phyloP scores from a whole-genome alignment of 139 green algal genomes.

The Chlorella sorokiniana region DNA sequence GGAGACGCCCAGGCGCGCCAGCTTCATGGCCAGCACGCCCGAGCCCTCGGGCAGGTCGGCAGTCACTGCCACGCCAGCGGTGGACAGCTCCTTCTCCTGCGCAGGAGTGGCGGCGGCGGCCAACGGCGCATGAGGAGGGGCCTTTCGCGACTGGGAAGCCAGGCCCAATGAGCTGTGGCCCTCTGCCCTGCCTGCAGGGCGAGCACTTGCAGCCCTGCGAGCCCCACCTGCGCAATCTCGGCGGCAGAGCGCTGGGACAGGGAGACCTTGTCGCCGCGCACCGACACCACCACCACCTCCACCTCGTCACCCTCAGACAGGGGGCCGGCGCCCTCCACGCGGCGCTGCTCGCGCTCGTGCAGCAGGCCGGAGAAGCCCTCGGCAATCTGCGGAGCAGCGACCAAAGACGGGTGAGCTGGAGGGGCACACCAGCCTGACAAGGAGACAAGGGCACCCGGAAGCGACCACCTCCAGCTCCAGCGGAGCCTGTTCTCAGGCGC shows the following conservation, averaged over 20 bases:
- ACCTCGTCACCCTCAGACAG: conserved; percentile 59
- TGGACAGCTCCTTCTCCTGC: conserved; percentile 15
- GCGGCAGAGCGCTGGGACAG: conserved; percentile 51
- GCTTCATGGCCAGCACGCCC: neutral
- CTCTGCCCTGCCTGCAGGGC: no score
- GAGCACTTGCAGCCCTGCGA: neutral
- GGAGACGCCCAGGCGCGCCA: conserved; percentile 41
- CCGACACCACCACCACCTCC: conserved; percentile 49
- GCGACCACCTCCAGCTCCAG: neutral
- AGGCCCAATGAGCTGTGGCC: no score
- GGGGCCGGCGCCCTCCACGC: conserved; percentile 38
- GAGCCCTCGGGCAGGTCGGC: conserved; percentile 29
- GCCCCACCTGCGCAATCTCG: conserved; percentile 38
- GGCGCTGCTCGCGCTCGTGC: conserved; percentile 65
- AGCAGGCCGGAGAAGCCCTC: conserved; percentile 74
- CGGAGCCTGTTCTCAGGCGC: no score
- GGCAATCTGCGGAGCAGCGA: neutral
- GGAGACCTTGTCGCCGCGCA: conserved; percentile 57
- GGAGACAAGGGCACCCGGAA: no score
- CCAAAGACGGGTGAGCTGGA: no score
- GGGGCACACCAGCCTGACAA: no score
- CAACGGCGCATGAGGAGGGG: neutral
- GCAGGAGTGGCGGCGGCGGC: neutral
- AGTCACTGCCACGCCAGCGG: neutral
- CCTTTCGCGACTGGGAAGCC: neutral